A percentile compares a stretch with the other conserved stretches of the same genome.
These are phyloP conservation scores for Iris pallida DNA, from an alignment of 116 monocot species.

Conservation along the genomic window DNA sequence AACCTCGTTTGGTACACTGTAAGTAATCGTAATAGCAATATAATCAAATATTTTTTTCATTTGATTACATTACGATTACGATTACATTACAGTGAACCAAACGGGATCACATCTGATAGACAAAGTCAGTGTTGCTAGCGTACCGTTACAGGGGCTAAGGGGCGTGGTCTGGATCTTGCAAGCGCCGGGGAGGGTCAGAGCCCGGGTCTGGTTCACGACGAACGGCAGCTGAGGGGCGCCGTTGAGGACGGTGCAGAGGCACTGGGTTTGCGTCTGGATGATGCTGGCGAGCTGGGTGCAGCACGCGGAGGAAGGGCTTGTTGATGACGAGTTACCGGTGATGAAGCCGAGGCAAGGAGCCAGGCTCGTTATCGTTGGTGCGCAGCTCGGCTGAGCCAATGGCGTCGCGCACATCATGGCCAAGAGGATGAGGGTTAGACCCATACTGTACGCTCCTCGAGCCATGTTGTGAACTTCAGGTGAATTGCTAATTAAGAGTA, in stretches of 20 bases:
- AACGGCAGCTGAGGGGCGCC: slow-evolving; percentile 27
- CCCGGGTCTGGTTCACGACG: slow-evolving; percentile 19
- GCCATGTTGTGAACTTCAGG: too few species aligned
- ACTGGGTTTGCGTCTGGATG: slow-evolving; percentile 25
- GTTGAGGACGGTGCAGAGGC: slow-evolving; percentile 31
- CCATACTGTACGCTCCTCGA: too few species aligned
- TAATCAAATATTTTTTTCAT: too few species aligned
- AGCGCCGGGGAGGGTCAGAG: slow-evolving; percentile 11
- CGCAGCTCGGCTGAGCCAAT: slow-evolving; percentile 12
- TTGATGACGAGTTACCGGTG: slow-evolving; percentile 20
- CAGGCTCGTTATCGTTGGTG: slow-evolving; percentile 16
- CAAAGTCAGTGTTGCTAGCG: neutral
- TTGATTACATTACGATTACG: too few species aligned
- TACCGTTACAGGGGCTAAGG: slow-evolving; percentile 20
- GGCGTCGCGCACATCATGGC: neutral
- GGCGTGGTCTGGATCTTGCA: slow-evolving; percentile 30
- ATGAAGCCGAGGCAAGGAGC: slow-evolving; percentile 31
- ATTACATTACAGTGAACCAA: too few species aligned
- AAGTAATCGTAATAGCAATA: too few species aligned
- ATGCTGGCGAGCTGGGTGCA: slow-evolving; percentile 33
- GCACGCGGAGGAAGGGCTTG: slow-evolving; percentile 28
- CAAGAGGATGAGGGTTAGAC: too few species aligned
- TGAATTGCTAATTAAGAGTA: too few species aligned
- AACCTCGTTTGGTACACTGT: too few species aligned
- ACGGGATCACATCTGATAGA: too few species aligned